phyloP scores from a whole-genome alignment of 306 rosid species.

The Gillenia trifoliata region DNA sequence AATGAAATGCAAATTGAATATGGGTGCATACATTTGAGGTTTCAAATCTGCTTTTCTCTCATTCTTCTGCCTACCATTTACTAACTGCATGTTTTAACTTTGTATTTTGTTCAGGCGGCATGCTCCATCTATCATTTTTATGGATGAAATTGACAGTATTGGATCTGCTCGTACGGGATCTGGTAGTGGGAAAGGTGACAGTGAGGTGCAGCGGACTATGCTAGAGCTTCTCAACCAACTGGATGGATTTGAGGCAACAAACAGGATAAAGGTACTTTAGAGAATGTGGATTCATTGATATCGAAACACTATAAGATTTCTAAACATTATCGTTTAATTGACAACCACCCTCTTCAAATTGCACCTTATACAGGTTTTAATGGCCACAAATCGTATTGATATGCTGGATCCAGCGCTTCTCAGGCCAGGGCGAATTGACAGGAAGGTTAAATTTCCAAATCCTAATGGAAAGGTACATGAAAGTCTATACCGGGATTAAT shows the following conservation, averaged over 20 bases:
- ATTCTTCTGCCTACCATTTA: neutral
- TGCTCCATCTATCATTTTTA: neutral
- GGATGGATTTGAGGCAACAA: slow-evolving; percentile 99
- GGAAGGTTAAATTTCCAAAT: slow-evolving; percentile 95
- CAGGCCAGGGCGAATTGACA: slow-evolving; percentile 94
- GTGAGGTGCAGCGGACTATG: slow-evolving; percentile 99
- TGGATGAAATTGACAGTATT: slow-evolving; percentile 40
- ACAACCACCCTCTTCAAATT: neutral
- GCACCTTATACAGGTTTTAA: slow-evolving; percentile 61
- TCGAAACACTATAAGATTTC: neutral
- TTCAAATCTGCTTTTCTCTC: neutral
- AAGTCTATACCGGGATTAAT: neutral
- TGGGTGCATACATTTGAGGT: neutral
- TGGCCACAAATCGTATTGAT: slow-evolving; percentile 98
- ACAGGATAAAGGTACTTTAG: slow-evolving; percentile 73
- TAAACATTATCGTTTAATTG: neutral
- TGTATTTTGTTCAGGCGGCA: slow-evolving; percentile 22
- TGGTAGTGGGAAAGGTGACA: slow-evolving; percentile 98
- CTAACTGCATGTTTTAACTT: slow-evolving; percentile 7
- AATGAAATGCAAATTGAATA: neutral
- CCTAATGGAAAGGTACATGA: slow-evolving; percentile 74
- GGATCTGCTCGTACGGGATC: slow-evolving; percentile 99
- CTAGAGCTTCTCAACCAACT: slow-evolving; percentile 97
- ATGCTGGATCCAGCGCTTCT: slow-evolving; percentile 96
- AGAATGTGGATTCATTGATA: neutral